A percentile compares a stretch with the other conserved stretches of the same genome.
phyloP scores from a whole-genome alignment of 192 early-diverging fungal species.

The Entomortierella lignicola region DNA sequence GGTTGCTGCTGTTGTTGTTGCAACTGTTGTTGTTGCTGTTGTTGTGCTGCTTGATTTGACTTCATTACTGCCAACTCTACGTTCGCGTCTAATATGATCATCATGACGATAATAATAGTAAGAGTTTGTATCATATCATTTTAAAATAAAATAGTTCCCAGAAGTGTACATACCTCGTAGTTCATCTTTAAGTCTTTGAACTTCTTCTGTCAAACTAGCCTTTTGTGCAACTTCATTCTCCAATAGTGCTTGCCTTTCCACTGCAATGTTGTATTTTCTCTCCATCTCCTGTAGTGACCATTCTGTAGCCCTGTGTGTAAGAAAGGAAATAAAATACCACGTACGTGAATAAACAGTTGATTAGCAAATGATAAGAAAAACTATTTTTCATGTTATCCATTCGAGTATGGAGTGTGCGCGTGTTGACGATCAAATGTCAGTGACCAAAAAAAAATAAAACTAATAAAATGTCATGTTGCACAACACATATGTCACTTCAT shows the following conservation, averaged over 20 bases:
- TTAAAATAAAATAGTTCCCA: no score
- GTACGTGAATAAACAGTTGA: not conserved
- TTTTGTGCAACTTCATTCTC: slow-evolving; percentile 75
- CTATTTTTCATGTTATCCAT: not conserved
- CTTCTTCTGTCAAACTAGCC: slow-evolving; percentile 75
- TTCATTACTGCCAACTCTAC: slow-evolving; percentile 66
- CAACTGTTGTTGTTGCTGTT: no score
- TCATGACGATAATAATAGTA: no score
- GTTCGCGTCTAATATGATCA: slow-evolving; percentile 66
- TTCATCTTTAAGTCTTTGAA: slow-evolving; percentile 83
- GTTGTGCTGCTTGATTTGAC: slow-evolving; percentile 50
- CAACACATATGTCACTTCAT: slow-evolving; percentile 19
- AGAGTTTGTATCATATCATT: no score
- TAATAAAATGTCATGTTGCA: slow-evolving; percentile 24
- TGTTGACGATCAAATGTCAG: slow-evolving; percentile 20
- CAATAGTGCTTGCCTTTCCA: slow-evolving; percentile 75
- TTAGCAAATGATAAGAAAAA: not conserved
- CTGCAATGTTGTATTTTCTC: slow-evolving; percentile 74
- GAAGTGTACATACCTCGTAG: slow-evolving; percentile 61
- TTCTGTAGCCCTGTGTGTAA: slow-evolving; percentile 65
- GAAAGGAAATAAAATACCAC: not conserved
- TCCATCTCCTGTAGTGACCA: slow-evolving; percentile 79
- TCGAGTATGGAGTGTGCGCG: not conserved
- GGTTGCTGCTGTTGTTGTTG: no score
- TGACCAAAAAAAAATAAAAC: slow-evolving; percentile 13